phyloP scores from a whole-genome alignment of 805 yeast genomes.

The Saccharomycopsis fibuligera region DNA sequence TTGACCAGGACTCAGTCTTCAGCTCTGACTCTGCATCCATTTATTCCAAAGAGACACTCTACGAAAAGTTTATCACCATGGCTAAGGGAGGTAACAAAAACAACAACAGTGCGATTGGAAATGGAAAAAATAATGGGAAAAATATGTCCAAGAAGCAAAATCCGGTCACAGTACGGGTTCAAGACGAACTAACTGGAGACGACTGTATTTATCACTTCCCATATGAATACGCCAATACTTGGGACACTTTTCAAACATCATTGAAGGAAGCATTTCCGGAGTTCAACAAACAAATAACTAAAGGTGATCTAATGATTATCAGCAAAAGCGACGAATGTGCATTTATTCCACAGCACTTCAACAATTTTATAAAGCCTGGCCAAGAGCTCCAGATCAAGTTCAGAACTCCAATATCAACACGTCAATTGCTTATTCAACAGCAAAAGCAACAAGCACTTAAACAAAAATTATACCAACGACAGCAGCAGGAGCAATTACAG shows the following conservation, averaged over 20 bases:
- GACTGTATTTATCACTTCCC: constrained; percentile 15
- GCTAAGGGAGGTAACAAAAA: constrained; percentile 5
- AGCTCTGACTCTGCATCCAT: background rate
- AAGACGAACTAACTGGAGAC: constrained; percentile 1
- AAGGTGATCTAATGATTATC: constrained; percentile 9
- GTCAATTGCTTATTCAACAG: background rate
- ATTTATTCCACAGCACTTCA: constrained; percentile 18
- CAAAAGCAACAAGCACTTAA: background rate
- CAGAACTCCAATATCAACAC: background rate
- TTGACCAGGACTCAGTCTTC: constrained; percentile 2
- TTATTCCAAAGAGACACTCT: no score
- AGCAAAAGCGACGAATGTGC: constrained; percentile 13
- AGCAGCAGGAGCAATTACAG: background rate
- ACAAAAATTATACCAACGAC: background rate
- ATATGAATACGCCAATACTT: constrained; percentile 13
- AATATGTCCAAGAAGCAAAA: constrained; percentile 3
- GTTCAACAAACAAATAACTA: constrained; percentile 6
- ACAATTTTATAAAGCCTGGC: constrained; percentile 16
- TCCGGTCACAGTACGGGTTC: constrained; percentile 15
- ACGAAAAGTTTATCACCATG: constrained; percentile 9
- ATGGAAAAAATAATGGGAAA: background rate
- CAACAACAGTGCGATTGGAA: constrained; percentile 4
- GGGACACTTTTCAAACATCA: constrained; percentile 15
- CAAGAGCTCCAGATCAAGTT: constrained; percentile 11
- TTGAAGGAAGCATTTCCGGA: constrained; percentile 18